Conservation (phyloP, 495 filamentous ascomycete genomes). For the Neurospora pannonica region DNA sequence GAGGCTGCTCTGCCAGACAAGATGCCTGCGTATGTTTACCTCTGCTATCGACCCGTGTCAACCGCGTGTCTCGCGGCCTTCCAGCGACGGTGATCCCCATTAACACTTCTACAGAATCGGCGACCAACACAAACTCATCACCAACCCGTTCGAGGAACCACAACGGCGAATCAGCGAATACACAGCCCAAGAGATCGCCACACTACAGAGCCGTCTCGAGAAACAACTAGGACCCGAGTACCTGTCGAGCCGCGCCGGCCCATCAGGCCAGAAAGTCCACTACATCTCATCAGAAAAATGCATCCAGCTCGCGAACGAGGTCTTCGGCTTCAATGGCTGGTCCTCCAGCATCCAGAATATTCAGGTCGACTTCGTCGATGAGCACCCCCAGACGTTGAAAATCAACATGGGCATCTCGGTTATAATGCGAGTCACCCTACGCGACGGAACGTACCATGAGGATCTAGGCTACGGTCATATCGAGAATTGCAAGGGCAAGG, state of each 20-base stretch:
- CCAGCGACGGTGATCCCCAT: background rate
- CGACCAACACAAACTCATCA: slow-evolving; percentile 56
- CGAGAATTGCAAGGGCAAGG: slow-evolving; percentile 91
- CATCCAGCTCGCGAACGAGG: slow-evolving; percentile 92
- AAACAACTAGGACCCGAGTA: slow-evolving; percentile 97
- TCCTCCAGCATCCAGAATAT: slow-evolving; percentile 81
- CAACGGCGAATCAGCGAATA: slow-evolving; percentile 62
- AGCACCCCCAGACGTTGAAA: slow-evolving; percentile 49
- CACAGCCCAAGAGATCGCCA: slow-evolving; percentile 84
- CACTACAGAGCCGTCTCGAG: slow-evolving; percentile 73
- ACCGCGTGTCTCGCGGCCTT: background rate
- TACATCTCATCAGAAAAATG: slow-evolving; percentile 90
- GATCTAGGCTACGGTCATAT: slow-evolving; percentile 94
- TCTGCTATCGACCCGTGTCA: background rate
- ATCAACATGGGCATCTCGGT: slow-evolving; percentile 78
- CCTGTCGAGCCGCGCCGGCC: slow-evolving; percentile 73
- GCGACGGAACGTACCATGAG: slow-evolving; percentile 91
- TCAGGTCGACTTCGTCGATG: slow-evolving; percentile 78
- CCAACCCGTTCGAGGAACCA: slow-evolving; percentile 71
- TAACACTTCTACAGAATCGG: slow-evolving; percentile 49
- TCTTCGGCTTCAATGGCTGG: slow-evolving; percentile 99
- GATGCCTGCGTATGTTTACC: slow-evolving; percentile 38
- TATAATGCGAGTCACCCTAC: slow-evolving; percentile 77
- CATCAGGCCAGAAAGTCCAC: slow-evolving; percentile 73
- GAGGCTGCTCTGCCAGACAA: slow-evolving; percentile 1